Conservation (phyloP, 352 stramenopile species). For the Pythium oligandrum region DNA sequence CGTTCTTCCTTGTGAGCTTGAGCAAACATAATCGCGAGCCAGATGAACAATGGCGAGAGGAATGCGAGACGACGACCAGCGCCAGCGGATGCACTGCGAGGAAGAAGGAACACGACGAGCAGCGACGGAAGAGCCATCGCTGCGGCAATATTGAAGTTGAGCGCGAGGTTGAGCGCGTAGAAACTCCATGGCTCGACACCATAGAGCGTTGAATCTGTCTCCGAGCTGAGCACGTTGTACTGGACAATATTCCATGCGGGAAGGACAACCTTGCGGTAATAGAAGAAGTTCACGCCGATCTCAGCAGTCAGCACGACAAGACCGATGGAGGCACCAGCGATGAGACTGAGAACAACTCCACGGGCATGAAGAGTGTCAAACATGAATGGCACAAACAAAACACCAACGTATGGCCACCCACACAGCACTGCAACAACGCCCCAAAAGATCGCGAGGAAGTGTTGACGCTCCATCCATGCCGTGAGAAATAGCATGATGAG, state of each 20-base stretch:
- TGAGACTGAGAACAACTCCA: conserved; percentile 45
- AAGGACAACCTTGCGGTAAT: conserved; percentile 64
- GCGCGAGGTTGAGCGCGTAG: conserved; percentile 94
- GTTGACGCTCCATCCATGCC: conserved; percentile 75
- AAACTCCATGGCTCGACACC: conserved; percentile 93
- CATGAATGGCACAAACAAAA: conserved; percentile 94
- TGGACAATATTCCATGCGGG: conserved; percentile 92
- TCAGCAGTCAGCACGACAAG: conserved; percentile 72
- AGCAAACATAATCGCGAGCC: conserved; percentile 90
- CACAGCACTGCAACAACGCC: conserved; percentile 90
- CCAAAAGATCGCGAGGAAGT: conserved; percentile 73
- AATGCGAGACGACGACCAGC: conserved; percentile 24
- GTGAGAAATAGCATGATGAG: conserved; percentile 73
- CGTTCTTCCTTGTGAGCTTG: conserved; percentile 98
- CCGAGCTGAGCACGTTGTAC: conserved; percentile 92
- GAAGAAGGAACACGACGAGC: conserved; percentile 30
- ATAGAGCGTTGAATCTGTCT: conserved; percentile 96
- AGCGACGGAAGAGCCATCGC: conserved; percentile 56
- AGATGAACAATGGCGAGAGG: conserved; percentile 81
- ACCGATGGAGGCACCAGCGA: conserved; percentile 58
- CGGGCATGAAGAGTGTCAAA: conserved; percentile 67
- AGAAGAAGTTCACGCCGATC: conserved; percentile 77
- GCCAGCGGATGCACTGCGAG: conserved; percentile 4
- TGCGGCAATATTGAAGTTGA: conserved; percentile 94
- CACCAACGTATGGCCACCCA: conserved; percentile 96